phyloP scores from a whole-genome alignment of 1,284 basidiomycete species.

The Blastosporella zonata region DNA sequence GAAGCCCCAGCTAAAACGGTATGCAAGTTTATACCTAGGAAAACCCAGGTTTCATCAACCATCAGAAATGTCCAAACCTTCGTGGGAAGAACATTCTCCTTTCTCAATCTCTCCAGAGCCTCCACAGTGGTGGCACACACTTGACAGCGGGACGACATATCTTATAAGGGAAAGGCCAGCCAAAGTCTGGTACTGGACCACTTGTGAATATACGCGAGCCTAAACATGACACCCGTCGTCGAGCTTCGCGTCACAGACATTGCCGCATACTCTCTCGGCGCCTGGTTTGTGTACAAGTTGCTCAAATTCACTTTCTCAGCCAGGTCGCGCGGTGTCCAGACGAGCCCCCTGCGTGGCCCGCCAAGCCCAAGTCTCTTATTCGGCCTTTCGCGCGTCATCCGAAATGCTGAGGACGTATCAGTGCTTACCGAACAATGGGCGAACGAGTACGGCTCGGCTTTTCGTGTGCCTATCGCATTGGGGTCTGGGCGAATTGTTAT shows the following conservation, averaged over 20 bases:
- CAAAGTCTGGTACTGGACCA: no score
- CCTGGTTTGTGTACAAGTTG: slow-evolving; percentile 9
- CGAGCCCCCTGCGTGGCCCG: slow-evolving; percentile 33
- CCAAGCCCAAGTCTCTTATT: slow-evolving; percentile 33
- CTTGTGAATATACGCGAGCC: no score
- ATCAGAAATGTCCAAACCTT: no score
- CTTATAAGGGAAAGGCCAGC: no score
- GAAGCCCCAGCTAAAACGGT: no score
- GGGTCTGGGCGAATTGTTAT: slow-evolving; percentile 42
- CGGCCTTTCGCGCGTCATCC: slow-evolving; percentile 31
- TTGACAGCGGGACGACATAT: no score
- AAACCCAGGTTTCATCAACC: no score
- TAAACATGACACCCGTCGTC: slow-evolving; percentile 10
- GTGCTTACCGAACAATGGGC: slow-evolving; percentile 41
- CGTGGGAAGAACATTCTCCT: no score
- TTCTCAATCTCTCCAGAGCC: no score
- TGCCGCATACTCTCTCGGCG: slow-evolving; percentile 1
- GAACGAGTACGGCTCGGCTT: slow-evolving; percentile 47
- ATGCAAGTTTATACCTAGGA: no score
- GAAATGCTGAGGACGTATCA: slow-evolving; percentile 27
- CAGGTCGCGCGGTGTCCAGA: slow-evolving; percentile 16
- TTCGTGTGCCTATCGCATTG: slow-evolving; percentile 37
- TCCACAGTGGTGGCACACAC: no score
- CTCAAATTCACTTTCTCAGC: slow-evolving; percentile 2
- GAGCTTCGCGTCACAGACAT: slow-evolving; percentile 11